Evolutionary conservation across 768 basidiomycete species (phyloP), one percentile per base, ranked within the genome.

Genomic region (Asterophora lycoperdoides): DNA sequence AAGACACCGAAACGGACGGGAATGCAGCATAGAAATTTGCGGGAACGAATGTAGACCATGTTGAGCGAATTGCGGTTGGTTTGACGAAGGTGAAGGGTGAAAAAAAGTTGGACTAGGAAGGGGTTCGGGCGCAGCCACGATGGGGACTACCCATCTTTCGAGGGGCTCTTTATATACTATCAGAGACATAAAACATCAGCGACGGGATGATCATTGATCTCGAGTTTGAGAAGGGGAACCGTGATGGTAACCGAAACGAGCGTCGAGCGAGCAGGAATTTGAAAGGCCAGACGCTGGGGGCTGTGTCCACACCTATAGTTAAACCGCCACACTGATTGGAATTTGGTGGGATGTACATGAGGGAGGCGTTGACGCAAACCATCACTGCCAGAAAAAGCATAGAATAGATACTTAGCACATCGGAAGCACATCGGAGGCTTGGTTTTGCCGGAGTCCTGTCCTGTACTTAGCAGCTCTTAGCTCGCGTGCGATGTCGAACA

Each of bases 1-100:
- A 82, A 78, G 36, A 83, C 79, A 51, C 81, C 81, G 46, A 80
- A 69, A 56, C 81, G 74, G 61, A 83, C 81, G 23, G 81, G 83
- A 59, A 83, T 72, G 67, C 80, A 83, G 66, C 77, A 81, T 65
- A 79, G 82, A 64, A 83, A 83, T 58, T 68, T 79, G 54, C 74
- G 75, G 15, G 77, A 74, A 51, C 72, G 76, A 56, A 78, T 70
- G 67, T 75, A 70, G 55, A 56, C 68, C 77, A 79, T 78, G 49
- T 64, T 72, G 56, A 60, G 58, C 59, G 38, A 46, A 47, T 55
- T 48, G 43, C 54, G 56, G 54, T 51, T 46, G 52, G 49, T 39
- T 23, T 40, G 34, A 37, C 26, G 29, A 51, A 41, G 47, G 53
- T 38, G 54, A 57, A 53, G 44, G 48, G 59, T 46, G 49, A 59